Conservation (phyloP, 2,329 filamentous ascomycete genomes). For the Penicillium sp. region DNA sequence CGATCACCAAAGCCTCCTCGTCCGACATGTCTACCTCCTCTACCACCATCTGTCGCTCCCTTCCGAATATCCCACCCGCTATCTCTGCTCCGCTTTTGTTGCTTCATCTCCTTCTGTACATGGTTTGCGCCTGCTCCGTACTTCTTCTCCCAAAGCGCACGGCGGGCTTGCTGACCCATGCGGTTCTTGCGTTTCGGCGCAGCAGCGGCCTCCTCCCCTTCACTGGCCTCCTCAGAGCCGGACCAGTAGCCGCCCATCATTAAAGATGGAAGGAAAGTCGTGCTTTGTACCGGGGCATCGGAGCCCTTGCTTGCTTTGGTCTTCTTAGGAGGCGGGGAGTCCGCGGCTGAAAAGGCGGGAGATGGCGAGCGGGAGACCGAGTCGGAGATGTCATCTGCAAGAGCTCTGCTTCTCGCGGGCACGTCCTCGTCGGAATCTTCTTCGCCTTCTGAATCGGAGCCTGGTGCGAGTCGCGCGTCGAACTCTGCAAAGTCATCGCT, state of each 20-base stretch:
- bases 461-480: conserved; percentile 33
- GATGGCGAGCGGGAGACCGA: conserved; percentile 39
- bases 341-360: conserved; percentile 18
- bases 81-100: conserved; percentile 42
- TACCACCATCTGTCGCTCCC: conserved; percentile 48
- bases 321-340: conserved; percentile 27
- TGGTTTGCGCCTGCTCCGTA: conserved; percentile 60
- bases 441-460: conserved; percentile 25
- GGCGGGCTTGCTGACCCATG: conserved; percentile 61
- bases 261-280: conserved; percentile 61
- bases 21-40: conserved; percentile 28
- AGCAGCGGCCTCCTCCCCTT: conserved; percentile 38
- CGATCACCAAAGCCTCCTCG: conserved; percentile 15
- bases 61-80: conserved; percentile 59
- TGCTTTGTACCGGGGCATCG: conserved; percentile 33
- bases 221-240: conserved; percentile 57
- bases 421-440: conserved; percentile 26
- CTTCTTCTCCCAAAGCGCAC: conserved; percentile 62
- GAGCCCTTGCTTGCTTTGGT: conserved; percentile 20
- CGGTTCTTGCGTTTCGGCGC: conserved; percentile 56
- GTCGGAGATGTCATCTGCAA: conserved; percentile 27
- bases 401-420: conserved; percentile 9
- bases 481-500: conserved; percentile 33
- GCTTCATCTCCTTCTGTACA: conserved; percentile 44
- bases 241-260: conserved; percentile 62